Evolutionary conservation across 2,329 filamentous ascomycete species (phyloP).

Genomic region (Nothomitra cinnamomea): DNA sequence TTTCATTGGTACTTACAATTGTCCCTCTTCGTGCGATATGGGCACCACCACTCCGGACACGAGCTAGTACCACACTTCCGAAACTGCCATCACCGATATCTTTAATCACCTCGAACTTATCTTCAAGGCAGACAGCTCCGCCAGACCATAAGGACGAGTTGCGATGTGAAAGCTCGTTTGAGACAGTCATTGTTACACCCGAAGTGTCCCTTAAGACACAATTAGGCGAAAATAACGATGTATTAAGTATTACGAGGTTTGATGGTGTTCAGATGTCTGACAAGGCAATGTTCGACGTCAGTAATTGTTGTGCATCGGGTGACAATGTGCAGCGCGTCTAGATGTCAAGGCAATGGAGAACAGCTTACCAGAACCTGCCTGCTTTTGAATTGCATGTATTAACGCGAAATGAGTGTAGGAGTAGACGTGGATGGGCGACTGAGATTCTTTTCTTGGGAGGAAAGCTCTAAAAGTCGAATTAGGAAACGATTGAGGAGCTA

Average conservation of each 20-base stretch:
- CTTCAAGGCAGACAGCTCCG: slow-evolving; percentile 43
- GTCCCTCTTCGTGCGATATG: slow-evolving; percentile 79
- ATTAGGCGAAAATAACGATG: background rate
- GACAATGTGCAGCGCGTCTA: background rate
- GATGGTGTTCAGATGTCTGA: background rate
- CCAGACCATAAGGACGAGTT: slow-evolving; percentile 1
- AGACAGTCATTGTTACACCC: slow-evolving; percentile 50
- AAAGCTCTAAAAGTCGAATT: too few species aligned
- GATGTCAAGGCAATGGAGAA: background rate
- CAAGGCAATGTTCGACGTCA: background rate
- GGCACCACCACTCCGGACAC: slow-evolving; percentile 79
- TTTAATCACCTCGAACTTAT: slow-evolving; percentile 92
- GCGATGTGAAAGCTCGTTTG: slow-evolving; percentile 35
- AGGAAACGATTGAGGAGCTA: background rate
- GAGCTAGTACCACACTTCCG: slow-evolving; percentile 81
- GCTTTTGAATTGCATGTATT: slow-evolving; percentile 1
- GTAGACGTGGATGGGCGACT: background rate
- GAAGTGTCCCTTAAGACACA: background rate
- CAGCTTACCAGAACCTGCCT: slow-evolving; percentile 1
- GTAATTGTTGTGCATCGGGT: background rate
- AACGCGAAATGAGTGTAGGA: background rate
- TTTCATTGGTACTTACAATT: slow-evolving; percentile 46
- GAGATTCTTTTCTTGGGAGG: background rate
- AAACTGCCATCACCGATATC: slow-evolving; percentile 99
- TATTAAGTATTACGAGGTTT: slow-evolving; percentile 1